phyloP scores from a whole-genome alignment of 768 basidiomycete species.

The Kondoa malvinella region DNA sequence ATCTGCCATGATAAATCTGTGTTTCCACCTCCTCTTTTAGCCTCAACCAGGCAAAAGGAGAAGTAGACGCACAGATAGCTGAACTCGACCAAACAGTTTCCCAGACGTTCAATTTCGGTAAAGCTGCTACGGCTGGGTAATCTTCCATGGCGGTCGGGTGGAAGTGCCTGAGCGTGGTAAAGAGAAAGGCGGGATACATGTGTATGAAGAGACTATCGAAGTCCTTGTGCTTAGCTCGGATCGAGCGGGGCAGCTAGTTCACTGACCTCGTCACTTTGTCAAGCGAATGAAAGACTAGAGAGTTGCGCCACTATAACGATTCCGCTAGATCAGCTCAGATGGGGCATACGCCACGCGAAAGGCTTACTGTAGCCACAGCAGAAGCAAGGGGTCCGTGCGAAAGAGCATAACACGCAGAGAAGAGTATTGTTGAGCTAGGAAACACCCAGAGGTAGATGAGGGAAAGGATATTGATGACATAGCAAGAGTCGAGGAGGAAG shows the following conservation, averaged over 20 bases:
- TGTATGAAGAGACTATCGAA: constrained; percentile 90
- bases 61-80: constrained; percentile 53
- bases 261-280: constrained; percentile 44
- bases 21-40: neutral
- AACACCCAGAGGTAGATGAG: constrained; percentile 82
- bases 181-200: constrained; percentile 75
- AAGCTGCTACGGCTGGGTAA: constrained; percentile 63
- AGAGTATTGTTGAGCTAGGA: constrained; percentile 57
- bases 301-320: constrained; percentile 98
- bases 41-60: neutral
- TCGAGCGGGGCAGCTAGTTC: neutral
- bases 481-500: constrained; percentile 37
- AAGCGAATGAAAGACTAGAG: constrained; percentile 88
- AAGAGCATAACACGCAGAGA: constrained; percentile 81
- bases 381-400: constrained; percentile 42
- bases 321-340: constrained; percentile 45
- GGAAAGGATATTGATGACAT: constrained; percentile 80
- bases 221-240: neutral
- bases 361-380: neutral
- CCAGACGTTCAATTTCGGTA: constrained; percentile 54
- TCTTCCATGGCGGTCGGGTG: constrained; percentile 61
- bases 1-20: constrained; percentile 82
- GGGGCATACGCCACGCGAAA: neutral
- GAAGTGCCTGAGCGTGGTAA: constrained; percentile 87
- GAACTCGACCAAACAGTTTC: constrained; percentile 61